Evolutionary conservation across 2,329 filamentous ascomycete genomes (phyloP).

Genomic region (Fonsecaea multimorphosa): DNA sequence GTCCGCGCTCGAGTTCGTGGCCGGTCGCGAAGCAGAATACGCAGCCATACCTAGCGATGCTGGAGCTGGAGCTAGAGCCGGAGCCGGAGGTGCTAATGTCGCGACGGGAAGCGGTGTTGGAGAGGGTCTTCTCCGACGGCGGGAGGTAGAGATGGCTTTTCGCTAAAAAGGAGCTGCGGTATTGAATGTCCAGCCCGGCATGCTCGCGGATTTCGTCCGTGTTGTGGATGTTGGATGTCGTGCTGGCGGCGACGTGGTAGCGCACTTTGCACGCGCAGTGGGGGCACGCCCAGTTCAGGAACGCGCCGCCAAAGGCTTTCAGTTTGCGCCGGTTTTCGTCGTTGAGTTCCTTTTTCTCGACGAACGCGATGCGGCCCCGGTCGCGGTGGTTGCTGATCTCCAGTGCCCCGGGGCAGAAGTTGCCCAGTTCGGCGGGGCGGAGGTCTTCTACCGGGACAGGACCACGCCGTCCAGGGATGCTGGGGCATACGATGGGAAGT

Average conservation of each 20-base stretch:
- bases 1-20: slow-evolving; percentile 26
- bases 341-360: slow-evolving; percentile 33
- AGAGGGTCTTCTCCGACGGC: slow-evolving; percentile 17
- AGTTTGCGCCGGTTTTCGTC: slow-evolving; percentile 32
- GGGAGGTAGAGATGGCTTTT: slow-evolving; percentile 37
- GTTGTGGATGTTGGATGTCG: slow-evolving; percentile 33
- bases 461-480: slow-evolving; percentile 31
- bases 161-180: slow-evolving; percentile 36
- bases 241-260: slow-evolving; percentile 37
- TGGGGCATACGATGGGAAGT: slow-evolving; percentile 24
- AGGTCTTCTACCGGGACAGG: slow-evolving; percentile 33
- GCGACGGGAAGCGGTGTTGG: background rate
- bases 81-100: too few species aligned
- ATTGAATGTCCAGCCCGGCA: slow-evolving; percentile 30
- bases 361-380: slow-evolving; percentile 33
- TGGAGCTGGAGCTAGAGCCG: slow-evolving; percentile 9
- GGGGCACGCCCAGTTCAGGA: slow-evolving; percentile 39
- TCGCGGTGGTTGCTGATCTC: slow-evolving; percentile 38
- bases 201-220: slow-evolving; percentile 38
- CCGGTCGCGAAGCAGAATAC: slow-evolving; percentile 38
- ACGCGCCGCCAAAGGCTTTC: slow-evolving; percentile 34
- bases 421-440: slow-evolving; percentile 27
- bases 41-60: slow-evolving; percentile 36
- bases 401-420: slow-evolving; percentile 40
- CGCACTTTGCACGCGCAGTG: slow-evolving; percentile 38